Conservation (phyloP, 2,329 filamentous ascomycete species). For the Sclerotinia glacialis region DNA sequence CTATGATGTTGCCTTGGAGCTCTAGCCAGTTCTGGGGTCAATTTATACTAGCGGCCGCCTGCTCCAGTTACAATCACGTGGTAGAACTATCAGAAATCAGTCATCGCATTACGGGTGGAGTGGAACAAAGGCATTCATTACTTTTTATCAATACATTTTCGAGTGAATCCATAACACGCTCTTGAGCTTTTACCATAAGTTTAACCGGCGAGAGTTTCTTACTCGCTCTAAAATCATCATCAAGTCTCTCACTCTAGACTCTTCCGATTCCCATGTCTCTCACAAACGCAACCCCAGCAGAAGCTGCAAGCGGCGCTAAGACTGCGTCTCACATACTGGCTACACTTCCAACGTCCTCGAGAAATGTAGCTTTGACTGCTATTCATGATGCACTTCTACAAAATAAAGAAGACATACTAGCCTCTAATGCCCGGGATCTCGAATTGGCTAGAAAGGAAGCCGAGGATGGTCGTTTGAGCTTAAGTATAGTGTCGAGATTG, state of each 20-base stretch:
- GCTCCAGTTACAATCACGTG: neutral
- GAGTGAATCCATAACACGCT: neutral
- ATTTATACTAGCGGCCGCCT: constrained; percentile 8
- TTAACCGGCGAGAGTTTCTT: neutral
- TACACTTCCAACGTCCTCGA: constrained; percentile 68
- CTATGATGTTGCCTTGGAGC: constrained; percentile 19
- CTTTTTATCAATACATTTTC: neutral
- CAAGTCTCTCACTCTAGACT: neutral
- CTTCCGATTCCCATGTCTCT: constrained; percentile 66
- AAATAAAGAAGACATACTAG: constrained; percentile 72
- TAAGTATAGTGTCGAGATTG: constrained; percentile 81
- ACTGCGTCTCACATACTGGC: constrained; percentile 79
- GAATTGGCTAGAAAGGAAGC: constrained; percentile 70
- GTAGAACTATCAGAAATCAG: constrained; percentile 10
- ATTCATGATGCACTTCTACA: constrained; percentile 74
- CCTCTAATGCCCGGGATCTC: constrained; percentile 83
- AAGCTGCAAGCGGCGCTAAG: constrained; percentile 76
- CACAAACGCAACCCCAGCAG: constrained; percentile 75
- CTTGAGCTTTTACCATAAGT: neutral
- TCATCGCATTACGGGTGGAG: neutral
- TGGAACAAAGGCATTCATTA: constrained; percentile 8
- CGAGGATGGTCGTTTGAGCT: constrained; percentile 70
- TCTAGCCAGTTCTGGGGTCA: neutral
- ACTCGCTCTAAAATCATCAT: neutral
- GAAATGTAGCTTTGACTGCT: constrained; percentile 80